Conservation (phyloP, 2,329 filamentous ascomycete genomes). For the Ceratocystiopsis sp. region DNA sequence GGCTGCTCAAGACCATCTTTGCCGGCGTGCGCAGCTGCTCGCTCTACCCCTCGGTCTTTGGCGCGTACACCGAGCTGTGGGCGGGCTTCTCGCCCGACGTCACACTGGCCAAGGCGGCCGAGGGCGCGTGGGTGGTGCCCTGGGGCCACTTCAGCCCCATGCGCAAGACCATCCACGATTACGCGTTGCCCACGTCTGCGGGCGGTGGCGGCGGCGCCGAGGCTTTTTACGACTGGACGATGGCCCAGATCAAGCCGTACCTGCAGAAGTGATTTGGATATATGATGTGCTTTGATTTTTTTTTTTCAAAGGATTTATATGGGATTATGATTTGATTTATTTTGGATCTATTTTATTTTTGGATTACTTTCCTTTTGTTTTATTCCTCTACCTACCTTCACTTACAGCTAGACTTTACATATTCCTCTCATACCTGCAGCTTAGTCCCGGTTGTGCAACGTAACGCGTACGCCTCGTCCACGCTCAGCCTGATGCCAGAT, state of each 20-base stretch:
- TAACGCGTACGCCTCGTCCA: no score
- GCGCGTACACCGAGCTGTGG: constrained; percentile 23
- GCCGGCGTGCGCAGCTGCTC: no score
- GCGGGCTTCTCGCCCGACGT: constrained; percentile 20
- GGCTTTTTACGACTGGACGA: constrained; percentile 25
- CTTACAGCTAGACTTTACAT: no score
- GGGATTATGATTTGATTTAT: not conserved
- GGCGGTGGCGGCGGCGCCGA: constrained; percentile 20
- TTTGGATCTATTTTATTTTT: not conserved
- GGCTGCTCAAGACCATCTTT: no score
- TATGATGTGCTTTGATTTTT: not conserved
- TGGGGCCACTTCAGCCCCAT: constrained; percentile 21
- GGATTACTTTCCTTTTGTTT: not conserved
- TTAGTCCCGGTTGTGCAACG: no score
- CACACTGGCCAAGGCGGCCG: constrained; percentile 11
- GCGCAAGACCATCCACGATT: constrained; percentile 14
- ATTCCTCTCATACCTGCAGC: no score
- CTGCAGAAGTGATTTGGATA: constrained; percentile 2
- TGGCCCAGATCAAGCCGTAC: constrained; percentile 19
- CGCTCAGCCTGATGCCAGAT: no score
- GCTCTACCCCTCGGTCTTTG: constrained; percentile 11
- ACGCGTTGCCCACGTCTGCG: constrained; percentile 17
- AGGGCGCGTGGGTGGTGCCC: constrained; percentile 17
- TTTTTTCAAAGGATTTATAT: no score
- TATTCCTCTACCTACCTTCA: no score